Conservation (phyloP, 306 rosid species). For the Astragalus membranaceus region DNA sequence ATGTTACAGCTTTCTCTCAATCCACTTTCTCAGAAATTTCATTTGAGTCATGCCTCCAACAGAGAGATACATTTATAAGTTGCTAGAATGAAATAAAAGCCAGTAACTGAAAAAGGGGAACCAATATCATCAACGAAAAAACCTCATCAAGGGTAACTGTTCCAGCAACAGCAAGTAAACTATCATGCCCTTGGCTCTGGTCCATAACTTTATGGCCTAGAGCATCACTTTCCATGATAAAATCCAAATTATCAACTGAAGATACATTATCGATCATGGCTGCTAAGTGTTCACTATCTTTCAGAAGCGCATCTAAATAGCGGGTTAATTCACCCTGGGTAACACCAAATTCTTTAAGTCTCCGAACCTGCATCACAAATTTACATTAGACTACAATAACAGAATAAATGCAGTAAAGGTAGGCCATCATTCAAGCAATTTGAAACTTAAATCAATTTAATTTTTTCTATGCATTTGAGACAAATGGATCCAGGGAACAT, state of each 20-base stretch:
- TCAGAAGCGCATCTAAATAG: conserved; percentile 86
- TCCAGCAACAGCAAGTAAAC: conserved; percentile 88
- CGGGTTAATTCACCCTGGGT: conserved; percentile 98
- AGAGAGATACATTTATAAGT: neutral
- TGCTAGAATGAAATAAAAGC: neutral
- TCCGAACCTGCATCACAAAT: conserved; percentile 64
- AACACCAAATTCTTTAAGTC: conserved; percentile 96
- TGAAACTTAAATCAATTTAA: neutral
- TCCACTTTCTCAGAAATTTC: neutral
- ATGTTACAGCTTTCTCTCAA: neutral
- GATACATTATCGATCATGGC: conserved; percentile 98
- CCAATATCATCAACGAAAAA: conserved; percentile 14
- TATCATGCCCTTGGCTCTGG: conserved; percentile 95
- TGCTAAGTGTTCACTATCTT: conserved; percentile 96
- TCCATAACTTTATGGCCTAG: conserved; percentile 94
- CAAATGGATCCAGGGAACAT: conserved; percentile 7
- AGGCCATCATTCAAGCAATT: conserved; percentile 7
- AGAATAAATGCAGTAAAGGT: conserved; percentile 2
- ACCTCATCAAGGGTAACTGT: conserved; percentile 97
- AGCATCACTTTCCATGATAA: conserved; percentile 98
- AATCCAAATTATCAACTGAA: conserved; percentile 98
- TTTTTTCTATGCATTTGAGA: neutral
- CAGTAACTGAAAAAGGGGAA: neutral
- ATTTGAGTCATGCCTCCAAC: neutral
- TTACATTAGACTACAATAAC: conserved; percentile 10